Evolutionary conservation across 306 rosid genomes (phyloP).

Genomic region (Corylus heterophylla): DNA sequence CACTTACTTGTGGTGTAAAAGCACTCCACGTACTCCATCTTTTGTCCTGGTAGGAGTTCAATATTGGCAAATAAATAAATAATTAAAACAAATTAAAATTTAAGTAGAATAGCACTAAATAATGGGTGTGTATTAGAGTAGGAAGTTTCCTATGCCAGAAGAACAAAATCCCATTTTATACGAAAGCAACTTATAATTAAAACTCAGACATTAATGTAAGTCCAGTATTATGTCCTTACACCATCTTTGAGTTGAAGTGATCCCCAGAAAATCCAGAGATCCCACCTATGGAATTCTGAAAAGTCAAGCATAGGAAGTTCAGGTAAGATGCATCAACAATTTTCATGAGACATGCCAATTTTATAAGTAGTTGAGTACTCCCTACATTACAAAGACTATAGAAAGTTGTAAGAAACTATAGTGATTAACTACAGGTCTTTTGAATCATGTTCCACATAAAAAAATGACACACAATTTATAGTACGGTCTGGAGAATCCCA

Average conservation of each 20-base stretch:
- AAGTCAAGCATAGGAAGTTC: neutral
- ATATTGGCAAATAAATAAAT: neutral
- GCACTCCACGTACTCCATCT: slow-evolving; percentile 77
- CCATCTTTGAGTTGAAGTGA: slow-evolving; percentile 70
- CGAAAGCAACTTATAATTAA: neutral
- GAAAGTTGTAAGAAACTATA: neutral
- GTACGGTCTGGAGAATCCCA: neutral
- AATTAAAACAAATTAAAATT: neutral
- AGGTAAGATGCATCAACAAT: neutral
- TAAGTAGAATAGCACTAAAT: neutral
- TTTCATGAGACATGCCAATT: neutral
- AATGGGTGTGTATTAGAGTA: neutral
- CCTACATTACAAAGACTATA: neutral
- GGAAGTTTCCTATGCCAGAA: neutral
- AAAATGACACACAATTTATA: neutral
- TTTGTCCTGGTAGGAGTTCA: slow-evolving; percentile 48
- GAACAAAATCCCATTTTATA: neutral
- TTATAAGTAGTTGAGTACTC: neutral
- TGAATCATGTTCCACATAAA: neutral
- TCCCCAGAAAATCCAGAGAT: slow-evolving; percentile 81
- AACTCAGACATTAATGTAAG: neutral
- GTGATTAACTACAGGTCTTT: neutral
- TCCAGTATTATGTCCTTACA: slow-evolving; percentile 44
- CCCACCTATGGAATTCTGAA: slow-evolving; percentile 95
- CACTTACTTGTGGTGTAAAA: slow-evolving; percentile 83